These are phyloP conservation scores for Diutina sp. DNA, from an alignment of 1,139 yeast species.

Conservation along the genomic window DNA sequence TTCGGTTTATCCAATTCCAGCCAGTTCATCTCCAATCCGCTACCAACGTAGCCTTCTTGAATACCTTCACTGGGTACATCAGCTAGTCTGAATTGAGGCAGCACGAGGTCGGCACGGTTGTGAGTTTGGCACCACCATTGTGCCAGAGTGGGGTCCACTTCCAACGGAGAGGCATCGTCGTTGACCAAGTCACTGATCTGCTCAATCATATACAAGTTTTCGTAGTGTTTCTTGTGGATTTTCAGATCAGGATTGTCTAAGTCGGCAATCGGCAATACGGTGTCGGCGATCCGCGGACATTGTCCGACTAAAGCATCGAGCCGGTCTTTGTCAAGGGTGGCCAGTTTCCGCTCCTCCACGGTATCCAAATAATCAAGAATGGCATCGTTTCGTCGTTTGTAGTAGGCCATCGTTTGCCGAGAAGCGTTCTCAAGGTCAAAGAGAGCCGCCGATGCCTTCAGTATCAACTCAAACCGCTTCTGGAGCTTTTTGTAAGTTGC, in stretches of 20 bases:
- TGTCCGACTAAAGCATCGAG: neutral
- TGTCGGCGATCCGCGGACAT: neutral
- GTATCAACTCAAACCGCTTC: neutral
- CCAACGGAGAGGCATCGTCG: neutral
- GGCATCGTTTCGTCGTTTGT: conserved; percentile 2
- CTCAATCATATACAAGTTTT: neutral
- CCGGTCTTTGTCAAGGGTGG: neutral
- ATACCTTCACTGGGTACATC: neutral
- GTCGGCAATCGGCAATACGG: neutral
- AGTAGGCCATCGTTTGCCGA: neutral
- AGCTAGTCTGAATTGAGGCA: neutral
- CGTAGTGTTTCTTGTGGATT: neutral
- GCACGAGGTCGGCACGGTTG: neutral
- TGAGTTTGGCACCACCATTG: neutral
- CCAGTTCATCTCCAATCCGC: conserved; percentile 1
- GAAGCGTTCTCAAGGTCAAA: neutral
- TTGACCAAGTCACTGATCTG: neutral
- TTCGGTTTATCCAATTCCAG: neutral
- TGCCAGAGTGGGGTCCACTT: neutral
- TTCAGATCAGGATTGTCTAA: neutral
- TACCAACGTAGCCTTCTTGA: neutral
- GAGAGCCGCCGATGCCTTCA: neutral
- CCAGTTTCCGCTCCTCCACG: neutral
- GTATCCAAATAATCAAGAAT: neutral
- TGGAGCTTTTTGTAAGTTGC: conserved; percentile 1